A percentile compares a stretch with the other conserved stretches of the same genome.
These are phyloP conservation scores for Xylariaceae sp. DNA, from an alignment of 2,329 filamentous ascomycete species.

Conservation along the genomic window DNA sequence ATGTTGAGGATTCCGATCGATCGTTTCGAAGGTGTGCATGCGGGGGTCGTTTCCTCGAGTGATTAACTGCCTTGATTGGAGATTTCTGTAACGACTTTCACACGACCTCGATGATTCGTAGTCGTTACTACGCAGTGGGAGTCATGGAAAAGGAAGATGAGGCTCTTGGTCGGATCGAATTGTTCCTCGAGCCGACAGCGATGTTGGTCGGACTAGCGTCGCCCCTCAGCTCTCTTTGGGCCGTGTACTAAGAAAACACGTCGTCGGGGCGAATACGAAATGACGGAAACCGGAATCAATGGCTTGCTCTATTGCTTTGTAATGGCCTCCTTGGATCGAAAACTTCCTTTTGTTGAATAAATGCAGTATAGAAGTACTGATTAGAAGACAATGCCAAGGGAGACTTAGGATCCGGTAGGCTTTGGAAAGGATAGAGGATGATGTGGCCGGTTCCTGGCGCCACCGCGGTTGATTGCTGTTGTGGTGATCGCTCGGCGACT, in stretches of 20 bases:
- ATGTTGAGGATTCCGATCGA: background rate
- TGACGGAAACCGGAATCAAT: slow-evolving; percentile 6
- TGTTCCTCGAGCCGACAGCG: background rate
- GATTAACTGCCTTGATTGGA: background rate
- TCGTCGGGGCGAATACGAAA: slow-evolving; percentile 9
- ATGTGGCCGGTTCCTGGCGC: background rate
- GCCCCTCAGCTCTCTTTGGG: slow-evolving; percentile 5
- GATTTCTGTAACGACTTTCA: background rate
- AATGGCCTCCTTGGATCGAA: background rate
- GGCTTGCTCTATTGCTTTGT: background rate
- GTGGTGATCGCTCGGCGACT: slow-evolving; percentile 7
- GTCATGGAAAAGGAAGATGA: slow-evolving; percentile 15
- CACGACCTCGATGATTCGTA: slow-evolving; percentile 13
- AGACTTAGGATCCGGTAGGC: background rate
- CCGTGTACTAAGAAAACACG: slow-evolving; percentile 2
- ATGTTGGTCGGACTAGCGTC: background rate
- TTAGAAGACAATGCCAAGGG: slow-evolving; percentile 1
- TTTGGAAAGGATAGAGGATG: background rate
- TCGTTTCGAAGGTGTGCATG: background rate
- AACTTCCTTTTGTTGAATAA: background rate
- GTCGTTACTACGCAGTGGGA: slow-evolving; percentile 10
- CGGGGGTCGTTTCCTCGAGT: background rate
- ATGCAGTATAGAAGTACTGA: background rate
- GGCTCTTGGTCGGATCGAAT: background rate
- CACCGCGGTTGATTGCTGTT: slow-evolving; percentile 1